Evolutionary conservation across 1,284 basidiomycete genomes (phyloP), one percentile per base, ranked within the genome.

Genomic region (Cryptococcus sp.): DNA sequence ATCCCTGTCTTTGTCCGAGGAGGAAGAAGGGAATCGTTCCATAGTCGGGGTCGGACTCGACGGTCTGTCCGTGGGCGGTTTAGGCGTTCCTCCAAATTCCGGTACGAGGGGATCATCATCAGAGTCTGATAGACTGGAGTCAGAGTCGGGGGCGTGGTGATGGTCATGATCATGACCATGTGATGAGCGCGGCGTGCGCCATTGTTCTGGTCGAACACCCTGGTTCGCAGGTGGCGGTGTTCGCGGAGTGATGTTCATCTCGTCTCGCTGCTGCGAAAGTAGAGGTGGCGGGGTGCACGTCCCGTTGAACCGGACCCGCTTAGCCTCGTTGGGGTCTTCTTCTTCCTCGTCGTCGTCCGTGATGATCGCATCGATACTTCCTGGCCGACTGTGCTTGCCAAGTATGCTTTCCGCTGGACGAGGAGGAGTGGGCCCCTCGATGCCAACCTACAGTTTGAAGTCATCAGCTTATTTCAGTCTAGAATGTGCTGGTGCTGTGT

Each of bases 201-300:
- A 72, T 15, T 68, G 67, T 50, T 74, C 72, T 0, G 62, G 56
- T 1, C 57, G 49, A 11, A 55, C 42, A 17, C 70, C 70, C 46
- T 72, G 72, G 46, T 70, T 66, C 6, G 65, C 64, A 5, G 72
- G 72, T 2, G 66, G 64, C 7, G 72, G 72, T 10, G 72, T 74
- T 42, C 64, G 62, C 0, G 71, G 71, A 15, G 59, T 27, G 31
- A 56, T 42, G 38, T 35, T 46, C 25, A 45, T 45, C n/a, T 45
- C 42, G 22, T 11, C 6, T 45, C n/a, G 22, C n/a, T 45, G 42
- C 13, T 35, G 31, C 10, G 31, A 35, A 35, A 8, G 31, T 35
- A 35, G 13, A 8, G 31, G 31, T 35, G 31, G 31, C 31, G 31
- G 31, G 3, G 31, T 35, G 31, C 8, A 35, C 2, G 31, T 35